Base-by-base conservation (phyloP, 305 asterid species). In the Salvia sclarea region DNA sequence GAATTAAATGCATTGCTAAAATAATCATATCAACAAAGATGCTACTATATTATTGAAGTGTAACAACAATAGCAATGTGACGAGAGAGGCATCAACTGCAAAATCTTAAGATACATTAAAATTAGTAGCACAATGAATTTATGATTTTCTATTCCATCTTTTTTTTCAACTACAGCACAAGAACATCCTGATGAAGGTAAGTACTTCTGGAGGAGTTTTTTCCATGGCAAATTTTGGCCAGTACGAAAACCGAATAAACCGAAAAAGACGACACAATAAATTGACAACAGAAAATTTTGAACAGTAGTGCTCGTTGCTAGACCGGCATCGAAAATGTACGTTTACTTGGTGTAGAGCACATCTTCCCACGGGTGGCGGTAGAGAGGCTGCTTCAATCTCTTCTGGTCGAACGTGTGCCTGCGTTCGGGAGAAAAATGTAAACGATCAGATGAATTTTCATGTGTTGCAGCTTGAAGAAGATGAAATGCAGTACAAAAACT, bases 341-440 rank as follows among this genome's bases (percentile, higher is more conserved):
- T 79, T 87, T 92, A 94, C 89, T 94, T 94, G 82, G 99, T 94
- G 92, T 94, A 94, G 58, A 94, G 96, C 61, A 94, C 98, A 75
- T 94, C 99, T 84, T 91, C 99, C 99, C 99, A 94, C 2, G 99
- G 97, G 82, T 94, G 99, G 75, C 96, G 97, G 80, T 94, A 94
- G 17, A 91, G 88, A 18, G 99, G 99, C 79, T 94, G 99, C 81
- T 91, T 94, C 87, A 94, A 69, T 71, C 99, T 86, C 95, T 94
- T 94, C 74, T 94, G 99, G 81, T 91, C 98, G 67, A 94, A 91
- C 2, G 98, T 94, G 67, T 94, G 99, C 88, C 98, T 94, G 85
- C 53, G 66, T 70, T 71, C 48, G n/a, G 16, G 76, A 31, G 5
- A 69, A 43, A 41, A 8, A 53, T 8, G 66, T n/a, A 41, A 28